Conservation (phyloP, 371 early-diverging fungal genomes). For the Haplosporangium sp. region DNA sequence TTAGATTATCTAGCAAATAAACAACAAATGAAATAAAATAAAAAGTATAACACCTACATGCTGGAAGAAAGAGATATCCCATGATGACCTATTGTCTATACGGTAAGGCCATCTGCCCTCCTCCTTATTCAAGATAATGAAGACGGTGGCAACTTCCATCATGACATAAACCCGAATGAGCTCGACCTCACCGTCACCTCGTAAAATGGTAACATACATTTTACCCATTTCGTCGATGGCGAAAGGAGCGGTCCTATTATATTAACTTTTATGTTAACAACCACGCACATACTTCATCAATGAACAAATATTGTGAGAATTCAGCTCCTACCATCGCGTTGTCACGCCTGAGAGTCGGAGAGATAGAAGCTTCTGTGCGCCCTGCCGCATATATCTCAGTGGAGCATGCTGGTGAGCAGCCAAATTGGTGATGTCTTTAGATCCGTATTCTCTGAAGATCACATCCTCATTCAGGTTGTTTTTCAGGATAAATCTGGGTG, state of each 20-base stretch:
- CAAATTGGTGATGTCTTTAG: constrained; percentile 63
- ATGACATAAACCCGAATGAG: constrained; percentile 83
- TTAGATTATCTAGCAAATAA: background rate
- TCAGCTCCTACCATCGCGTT: constrained; percentile 76
- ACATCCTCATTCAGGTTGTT: constrained; percentile 82
- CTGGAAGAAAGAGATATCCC: constrained; percentile 87
- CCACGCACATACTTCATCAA: background rate
- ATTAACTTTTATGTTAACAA: background rate
- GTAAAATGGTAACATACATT: constrained; percentile 80
- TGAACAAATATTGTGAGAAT: background rate
- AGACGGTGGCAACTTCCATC: constrained; percentile 91
- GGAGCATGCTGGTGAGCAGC: constrained; percentile 73
- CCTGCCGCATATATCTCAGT: constrained; percentile 74
- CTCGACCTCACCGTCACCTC: constrained; percentile 63
- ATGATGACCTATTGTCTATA: constrained; percentile 87
- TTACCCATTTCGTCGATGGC: constrained; percentile 90
- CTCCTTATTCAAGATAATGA: constrained; percentile 84
- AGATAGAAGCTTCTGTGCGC: constrained; percentile 74
- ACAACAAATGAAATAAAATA: background rate
- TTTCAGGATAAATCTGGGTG: constrained; percentile 92
- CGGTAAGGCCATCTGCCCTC: constrained; percentile 92
- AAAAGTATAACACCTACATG: constrained; percentile 58
- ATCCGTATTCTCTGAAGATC: constrained; percentile 79
- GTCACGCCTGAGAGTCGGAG: constrained; percentile 78
- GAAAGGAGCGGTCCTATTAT: constrained; percentile 86